A percentile compares a stretch with the other conserved stretches of the same genome.
Evolutionary conservation across 2,329 filamentous ascomycete genomes (phyloP).

Genomic region (Talaromyces albobiverticillius): DNA sequence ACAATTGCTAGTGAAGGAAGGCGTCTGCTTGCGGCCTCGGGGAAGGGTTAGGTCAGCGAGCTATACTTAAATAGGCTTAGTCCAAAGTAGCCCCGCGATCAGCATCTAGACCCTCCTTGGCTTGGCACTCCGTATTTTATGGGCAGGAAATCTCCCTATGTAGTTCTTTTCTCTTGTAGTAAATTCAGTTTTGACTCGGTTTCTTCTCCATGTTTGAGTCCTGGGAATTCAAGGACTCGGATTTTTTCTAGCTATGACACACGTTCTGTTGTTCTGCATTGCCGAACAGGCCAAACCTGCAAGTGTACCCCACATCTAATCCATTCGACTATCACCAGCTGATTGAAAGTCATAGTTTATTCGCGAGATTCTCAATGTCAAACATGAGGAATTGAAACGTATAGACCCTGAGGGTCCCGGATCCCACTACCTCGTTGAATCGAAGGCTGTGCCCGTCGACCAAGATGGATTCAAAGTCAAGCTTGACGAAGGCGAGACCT

Average conservation of each 20-base stretch:
- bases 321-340: not conserved
- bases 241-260: not conserved
- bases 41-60: too few species aligned
- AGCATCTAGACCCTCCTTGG: too few species aligned
- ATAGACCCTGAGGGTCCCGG: not conserved
- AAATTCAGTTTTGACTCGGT: too few species aligned
- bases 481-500: constrained; percentile 2
- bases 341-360: not conserved
- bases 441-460: not conserved
- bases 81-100: too few species aligned
- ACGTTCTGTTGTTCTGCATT: constrained; percentile 9
- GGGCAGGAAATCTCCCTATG: too few species aligned
- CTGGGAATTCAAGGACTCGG: too few species aligned
- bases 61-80: too few species aligned
- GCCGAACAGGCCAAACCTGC: constrained; percentile 8
- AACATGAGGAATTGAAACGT: not conserved
- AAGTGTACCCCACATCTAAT: not conserved
- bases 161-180: too few species aligned
- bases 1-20: too few species aligned
- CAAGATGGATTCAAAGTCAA: not conserved
- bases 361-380: not conserved
- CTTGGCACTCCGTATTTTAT: too few species aligned
- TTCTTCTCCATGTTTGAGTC: too few species aligned
- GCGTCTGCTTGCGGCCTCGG: too few species aligned
- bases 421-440: constrained; percentile 1